Evolutionary conservation across 2,329 filamentous ascomycete species (phyloP), one percentile per base, ranked within the genome.

Genomic region (Ceratocystis harringtonii): DNA sequence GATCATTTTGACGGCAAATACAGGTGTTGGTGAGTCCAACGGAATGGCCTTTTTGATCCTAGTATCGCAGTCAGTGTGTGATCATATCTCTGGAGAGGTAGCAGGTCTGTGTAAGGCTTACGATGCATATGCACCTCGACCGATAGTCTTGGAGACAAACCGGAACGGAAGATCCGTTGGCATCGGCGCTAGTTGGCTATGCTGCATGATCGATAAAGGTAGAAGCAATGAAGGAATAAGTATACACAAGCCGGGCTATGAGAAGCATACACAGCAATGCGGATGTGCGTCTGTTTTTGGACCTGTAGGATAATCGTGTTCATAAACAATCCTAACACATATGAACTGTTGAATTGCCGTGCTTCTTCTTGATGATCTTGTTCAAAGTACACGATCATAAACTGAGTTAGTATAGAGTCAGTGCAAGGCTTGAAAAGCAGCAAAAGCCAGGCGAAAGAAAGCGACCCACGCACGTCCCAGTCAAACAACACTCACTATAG

Each of bases 1-100:
- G 74, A 99, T 96, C 76, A 99, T 90, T 75, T 99, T 99, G 76
- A 99, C 90, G 15, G 95, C 94, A 74, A 99, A 97, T 67, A 99
- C 79, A 36, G 92, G 92, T 30, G 78, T 81, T 30, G 83, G 77
- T 1, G 81, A 75, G 69, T 88, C 81, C 28, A 87, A 78, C 6
- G 92, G 92, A 60, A 87, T 84, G 36, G 92, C 94, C 78, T 97
- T 97, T 74, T 95, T 96, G 72, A 96, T 94, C 68, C 91, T 92
- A 75, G 66, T 60, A 65, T 64, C 58, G 43, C 43, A 66, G 68
- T 55, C 70, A 71, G 66, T 60, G 28, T 22, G 28, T 15, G 62
- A 50, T 67, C 63, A 64, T 5, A 12, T 10, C 19, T 28, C 10
- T 10, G 1, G 48, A 12, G 8, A 25, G 48, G 22, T 7, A 22